These are phyloP conservation scores for Solanum commersonii DNA, from an alignment of 257 asterid species.

Conservation along the genomic window DNA sequence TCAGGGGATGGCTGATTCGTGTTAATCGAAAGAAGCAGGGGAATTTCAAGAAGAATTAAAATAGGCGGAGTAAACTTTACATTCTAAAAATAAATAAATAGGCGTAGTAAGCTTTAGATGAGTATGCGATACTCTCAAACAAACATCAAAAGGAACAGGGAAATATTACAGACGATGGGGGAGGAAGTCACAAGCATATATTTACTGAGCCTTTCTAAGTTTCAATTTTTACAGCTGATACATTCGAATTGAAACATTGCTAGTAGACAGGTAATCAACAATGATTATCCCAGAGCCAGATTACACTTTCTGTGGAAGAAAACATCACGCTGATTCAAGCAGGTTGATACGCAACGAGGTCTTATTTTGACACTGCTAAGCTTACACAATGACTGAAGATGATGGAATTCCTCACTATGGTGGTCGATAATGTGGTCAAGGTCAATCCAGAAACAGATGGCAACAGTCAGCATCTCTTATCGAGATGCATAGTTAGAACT, in stretches of 20 bases:
- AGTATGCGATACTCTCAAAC: background rate
- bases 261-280: background rate
- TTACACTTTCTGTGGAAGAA: background rate
- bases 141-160: background rate
- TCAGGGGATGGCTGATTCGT: background rate
- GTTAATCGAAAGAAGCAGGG: background rate
- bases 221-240: background rate
- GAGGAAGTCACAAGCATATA: background rate
- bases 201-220: background rate
- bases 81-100: background rate
- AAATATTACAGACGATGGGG: background rate
- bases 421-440: background rate
- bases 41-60: background rate
- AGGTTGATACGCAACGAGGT: background rate
- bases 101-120: background rate
- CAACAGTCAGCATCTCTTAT: background rate
- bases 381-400: background rate
- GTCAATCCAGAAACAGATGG: background rate
- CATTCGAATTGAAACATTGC: background rate
- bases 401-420: background rate
- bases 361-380: background rate
- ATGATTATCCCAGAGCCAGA: background rate
- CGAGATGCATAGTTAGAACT: background rate
- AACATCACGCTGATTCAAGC: background rate
- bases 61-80: background rate